phyloP scores from a whole-genome alignment of 202 grass and related monocot genomes.

The Dendrocalamus latiflorus region DNA sequence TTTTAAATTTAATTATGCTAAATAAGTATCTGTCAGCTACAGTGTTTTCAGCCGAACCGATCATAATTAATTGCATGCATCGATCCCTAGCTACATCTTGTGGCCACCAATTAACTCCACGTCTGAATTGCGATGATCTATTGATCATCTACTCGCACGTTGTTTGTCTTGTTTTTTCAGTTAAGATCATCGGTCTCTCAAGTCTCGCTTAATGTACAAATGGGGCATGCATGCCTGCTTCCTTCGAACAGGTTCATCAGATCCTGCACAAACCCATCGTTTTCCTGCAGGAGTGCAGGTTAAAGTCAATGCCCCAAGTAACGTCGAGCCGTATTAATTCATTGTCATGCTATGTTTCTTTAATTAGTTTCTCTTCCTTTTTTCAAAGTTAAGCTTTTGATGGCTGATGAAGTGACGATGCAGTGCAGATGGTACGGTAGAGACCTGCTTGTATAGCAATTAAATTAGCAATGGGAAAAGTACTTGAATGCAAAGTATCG shows the following conservation, averaged over 20 bases:
- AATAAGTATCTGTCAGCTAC: no score
- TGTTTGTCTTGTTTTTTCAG: neutral
- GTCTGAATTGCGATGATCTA: neutral
- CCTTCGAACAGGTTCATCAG: neutral
- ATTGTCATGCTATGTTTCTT: no score
- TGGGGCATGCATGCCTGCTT: neutral
- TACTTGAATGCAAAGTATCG: neutral
- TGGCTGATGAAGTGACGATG: neutral
- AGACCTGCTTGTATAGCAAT: neutral
- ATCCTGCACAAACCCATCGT: neutral
- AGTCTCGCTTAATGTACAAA: neutral
- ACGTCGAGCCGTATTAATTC: neutral
- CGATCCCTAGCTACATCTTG: neutral
- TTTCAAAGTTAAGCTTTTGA: neutral
- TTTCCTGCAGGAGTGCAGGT: neutral
- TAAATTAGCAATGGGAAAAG: neutral
- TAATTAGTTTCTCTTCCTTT: neutral
- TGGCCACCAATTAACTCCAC: neutral
- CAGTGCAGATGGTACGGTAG: neutral
- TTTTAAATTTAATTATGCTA: no score
- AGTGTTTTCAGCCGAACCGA: no score
- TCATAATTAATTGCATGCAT: neutral
- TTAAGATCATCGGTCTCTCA: neutral
- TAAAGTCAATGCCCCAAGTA: slow-evolving; percentile 8
- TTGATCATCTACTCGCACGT: neutral